These are phyloP conservation scores for Eucalyptus cloeziana DNA, from an alignment of 345 rosid genomes.

Conservation along the genomic window DNA sequence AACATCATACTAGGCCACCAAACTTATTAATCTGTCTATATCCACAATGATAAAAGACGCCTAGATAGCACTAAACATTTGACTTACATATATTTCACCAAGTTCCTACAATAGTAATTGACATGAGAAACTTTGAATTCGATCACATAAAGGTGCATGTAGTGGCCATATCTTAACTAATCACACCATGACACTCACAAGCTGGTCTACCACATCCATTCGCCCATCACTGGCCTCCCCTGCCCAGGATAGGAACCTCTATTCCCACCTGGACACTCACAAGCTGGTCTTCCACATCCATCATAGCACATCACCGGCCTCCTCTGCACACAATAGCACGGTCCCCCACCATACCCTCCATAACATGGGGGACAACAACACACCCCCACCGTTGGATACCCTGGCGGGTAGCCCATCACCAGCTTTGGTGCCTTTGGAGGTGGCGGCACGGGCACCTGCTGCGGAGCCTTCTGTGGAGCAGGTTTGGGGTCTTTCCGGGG, in stretches of 20 bases:
- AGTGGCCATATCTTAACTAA: slow-evolving; percentile 35
- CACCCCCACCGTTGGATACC: neutral
- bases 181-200: slow-evolving; percentile 43
- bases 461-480: neutral
- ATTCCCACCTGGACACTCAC: neutral
- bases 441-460: neutral
- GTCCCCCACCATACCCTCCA: neutral
- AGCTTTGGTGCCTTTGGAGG: neutral
- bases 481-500: neutral
- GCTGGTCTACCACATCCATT: neutral
- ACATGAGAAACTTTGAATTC: neutral
- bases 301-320: neutral
- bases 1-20: neutral
- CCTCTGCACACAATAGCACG: neutral
- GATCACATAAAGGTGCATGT: slow-evolving; percentile 38
- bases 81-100: neutral
- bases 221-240: neutral
- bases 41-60: neutral
- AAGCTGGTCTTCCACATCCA: neutral
- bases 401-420: neutral
- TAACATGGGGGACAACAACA: neutral
- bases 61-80: neutral
- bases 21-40: neutral
- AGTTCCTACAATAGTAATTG: neutral
- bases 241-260: neutral